Evolutionary conservation across 2,329 filamentous ascomycete genomes (phyloP).

Genomic region (Diaporthe vexans): DNA sequence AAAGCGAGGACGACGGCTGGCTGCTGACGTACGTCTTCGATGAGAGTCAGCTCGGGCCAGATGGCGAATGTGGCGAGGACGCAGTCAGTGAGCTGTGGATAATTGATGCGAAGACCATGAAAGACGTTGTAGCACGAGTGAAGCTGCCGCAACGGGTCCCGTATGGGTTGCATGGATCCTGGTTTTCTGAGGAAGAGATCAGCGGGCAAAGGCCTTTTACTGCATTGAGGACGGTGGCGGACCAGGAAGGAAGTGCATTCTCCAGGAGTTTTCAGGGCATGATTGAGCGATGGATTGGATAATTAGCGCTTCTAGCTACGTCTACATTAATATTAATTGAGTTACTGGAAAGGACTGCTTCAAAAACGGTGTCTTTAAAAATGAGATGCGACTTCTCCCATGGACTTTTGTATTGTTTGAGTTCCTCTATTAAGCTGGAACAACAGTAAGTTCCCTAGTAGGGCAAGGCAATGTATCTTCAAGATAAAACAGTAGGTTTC

Average conservation of each 20-base stretch:
- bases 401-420: too few species aligned
- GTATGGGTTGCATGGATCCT: slow-evolving; percentile 76
- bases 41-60: slow-evolving; percentile 71
- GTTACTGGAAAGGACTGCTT: neutral
- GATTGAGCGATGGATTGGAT: slow-evolving; percentile 38
- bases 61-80: slow-evolving; percentile 59
- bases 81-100: slow-evolving; percentile 76
- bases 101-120: slow-evolving; percentile 75
- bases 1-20: slow-evolving; percentile 75
- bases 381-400: too few species aligned
- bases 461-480: too few species aligned
- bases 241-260: neutral
- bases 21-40: slow-evolving; percentile 79
- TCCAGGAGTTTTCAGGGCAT: slow-evolving; percentile 21
- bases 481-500: too few species aligned
- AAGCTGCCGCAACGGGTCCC: slow-evolving; percentile 76
- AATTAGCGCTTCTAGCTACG: neutral
- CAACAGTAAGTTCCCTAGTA: too few species aligned
- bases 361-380: too few species aligned
- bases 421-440: too few species aligned
- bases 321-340: slow-evolving; percentile 1
- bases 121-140: slow-evolving; percentile 69
- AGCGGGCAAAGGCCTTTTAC: slow-evolving; percentile 56
- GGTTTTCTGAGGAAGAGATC: slow-evolving; percentile 70
- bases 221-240: slow-evolving; percentile 22